A percentile compares a stretch with the other conserved stretches of the same genome.
Evolutionary conservation across 768 basidiomycete species (phyloP).

Genomic region (Clathrus columnatus): DNA sequence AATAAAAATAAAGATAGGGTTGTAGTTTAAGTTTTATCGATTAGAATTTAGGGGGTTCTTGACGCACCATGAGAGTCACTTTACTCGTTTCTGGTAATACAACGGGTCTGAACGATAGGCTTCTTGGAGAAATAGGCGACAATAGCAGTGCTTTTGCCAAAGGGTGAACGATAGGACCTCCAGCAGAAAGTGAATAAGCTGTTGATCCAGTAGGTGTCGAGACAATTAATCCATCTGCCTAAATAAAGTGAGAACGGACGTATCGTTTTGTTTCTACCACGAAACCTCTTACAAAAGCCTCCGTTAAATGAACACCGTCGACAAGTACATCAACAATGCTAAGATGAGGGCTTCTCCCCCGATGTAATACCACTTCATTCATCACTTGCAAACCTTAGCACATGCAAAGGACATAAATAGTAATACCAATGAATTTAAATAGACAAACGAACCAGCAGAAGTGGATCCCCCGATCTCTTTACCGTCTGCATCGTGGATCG

Average conservation of each 20-base stretch:
- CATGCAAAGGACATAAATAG: background rate
- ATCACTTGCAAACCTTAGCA: constrained; percentile 93
- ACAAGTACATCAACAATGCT: constrained; percentile 92
- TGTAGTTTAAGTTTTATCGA: background rate
- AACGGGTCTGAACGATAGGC: constrained; percentile 84
- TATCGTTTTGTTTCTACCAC: no score
- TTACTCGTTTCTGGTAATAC: constrained; percentile 57
- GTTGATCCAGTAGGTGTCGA: constrained; percentile 96
- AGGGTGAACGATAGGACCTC: constrained; percentile 94
- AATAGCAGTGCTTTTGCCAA: constrained; percentile 82
- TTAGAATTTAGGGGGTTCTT: background rate
- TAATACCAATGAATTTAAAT: background rate
- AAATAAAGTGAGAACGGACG: constrained; percentile 8
- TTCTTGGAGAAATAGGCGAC: constrained; percentile 93
- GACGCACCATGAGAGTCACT: constrained; percentile 26
- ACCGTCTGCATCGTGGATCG: constrained; percentile 56
- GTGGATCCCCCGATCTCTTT: constrained; percentile 34
- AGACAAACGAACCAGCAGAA: background rate
- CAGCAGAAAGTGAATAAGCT: constrained; percentile 91
- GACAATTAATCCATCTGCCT: constrained; percentile 92
- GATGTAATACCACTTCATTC: constrained; percentile 92
- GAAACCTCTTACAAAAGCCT: constrained; percentile 78
- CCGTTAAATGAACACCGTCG: constrained; percentile 90
- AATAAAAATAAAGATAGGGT: background rate
- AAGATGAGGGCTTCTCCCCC: constrained; percentile 84